These are phyloP conservation scores for Phylloporus gajari DNA, from an alignment of 1,284 basidiomycete species.

Conservation along the genomic window DNA sequence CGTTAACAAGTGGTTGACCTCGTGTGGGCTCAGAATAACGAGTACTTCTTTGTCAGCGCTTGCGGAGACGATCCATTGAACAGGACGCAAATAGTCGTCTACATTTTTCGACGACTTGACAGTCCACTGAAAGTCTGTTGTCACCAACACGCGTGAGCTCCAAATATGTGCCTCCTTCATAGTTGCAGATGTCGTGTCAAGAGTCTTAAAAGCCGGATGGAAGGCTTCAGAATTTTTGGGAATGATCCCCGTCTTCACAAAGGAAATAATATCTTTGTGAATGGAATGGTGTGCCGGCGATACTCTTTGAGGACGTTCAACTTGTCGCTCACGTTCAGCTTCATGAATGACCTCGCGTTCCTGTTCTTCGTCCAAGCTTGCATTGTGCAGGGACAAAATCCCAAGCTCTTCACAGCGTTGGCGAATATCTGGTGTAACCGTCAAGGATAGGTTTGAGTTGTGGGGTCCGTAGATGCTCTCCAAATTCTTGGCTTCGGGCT, in stretches of 20 bases:
- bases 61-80: constrained; percentile 53
- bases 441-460: not conserved
- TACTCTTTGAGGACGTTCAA: constrained; percentile 44
- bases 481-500: constrained; percentile 49
- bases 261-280: constrained; percentile 27
- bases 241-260: constrained; percentile 31
- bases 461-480: constrained; percentile 47
- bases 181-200: constrained; percentile 6
- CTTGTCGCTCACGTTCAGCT: constrained; percentile 49
- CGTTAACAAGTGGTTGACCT: constrained; percentile 53
- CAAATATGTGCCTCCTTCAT: constrained; percentile 5
- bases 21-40: constrained; percentile 55
- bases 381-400: constrained; percentile 22
- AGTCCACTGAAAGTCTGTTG: constrained; percentile 37
- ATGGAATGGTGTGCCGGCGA: constrained; percentile 30
- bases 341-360: constrained; percentile 58
- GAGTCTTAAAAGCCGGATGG: constrained; percentile 13
- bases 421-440: constrained; percentile 31
- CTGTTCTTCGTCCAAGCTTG: constrained; percentile 54
- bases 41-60: constrained; percentile 21
- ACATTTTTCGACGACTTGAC: not conserved
- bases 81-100: constrained; percentile 49
- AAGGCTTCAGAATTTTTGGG: constrained; percentile 4
- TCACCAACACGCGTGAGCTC: constrained; percentile 30
- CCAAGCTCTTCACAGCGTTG: constrained; percentile 42